A percentile compares a stretch with the other conserved stretches of the same genome.
Evolutionary conservation across 2,329 filamentous ascomycete species (phyloP).

Genomic region (Hortaea werneckii): DNA sequence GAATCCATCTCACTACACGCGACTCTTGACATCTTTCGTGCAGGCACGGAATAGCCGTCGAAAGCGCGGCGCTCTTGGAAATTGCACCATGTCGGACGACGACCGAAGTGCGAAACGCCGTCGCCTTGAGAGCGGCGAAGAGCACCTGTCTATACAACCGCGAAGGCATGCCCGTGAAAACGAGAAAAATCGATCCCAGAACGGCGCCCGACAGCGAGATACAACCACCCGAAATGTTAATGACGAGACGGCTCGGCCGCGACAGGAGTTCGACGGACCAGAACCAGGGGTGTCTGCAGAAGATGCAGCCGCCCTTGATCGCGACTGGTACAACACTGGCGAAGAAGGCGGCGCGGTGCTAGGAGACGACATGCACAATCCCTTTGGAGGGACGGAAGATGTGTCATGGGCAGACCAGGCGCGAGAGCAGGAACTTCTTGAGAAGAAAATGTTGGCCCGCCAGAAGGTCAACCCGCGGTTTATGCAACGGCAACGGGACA

Average conservation of each 20-base stretch:
- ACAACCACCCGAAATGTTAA: slow-evolving; percentile 17
- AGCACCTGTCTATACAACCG: slow-evolving; percentile 33
- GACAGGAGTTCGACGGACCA: slow-evolving; percentile 50
- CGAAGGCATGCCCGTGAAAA: not conserved
- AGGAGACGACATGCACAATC: slow-evolving; percentile 87
- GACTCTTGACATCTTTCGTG: no score
- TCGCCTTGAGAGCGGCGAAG: slow-evolving; percentile 51
- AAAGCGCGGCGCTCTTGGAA: no score
- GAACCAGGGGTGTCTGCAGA: slow-evolving; percentile 52
- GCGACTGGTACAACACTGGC: slow-evolving; percentile 87
- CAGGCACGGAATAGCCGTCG: no score
- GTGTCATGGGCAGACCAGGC: slow-evolving; percentile 62
- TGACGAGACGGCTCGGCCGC: slow-evolving; percentile 31
- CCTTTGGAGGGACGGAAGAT: slow-evolving; percentile 67
- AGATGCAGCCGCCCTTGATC: slow-evolving; percentile 66
- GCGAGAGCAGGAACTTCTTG: slow-evolving; percentile 60
- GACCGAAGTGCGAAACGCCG: slow-evolving; percentile 52
- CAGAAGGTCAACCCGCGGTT: slow-evolving; percentile 51
- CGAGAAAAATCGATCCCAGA: slow-evolving; percentile 5
- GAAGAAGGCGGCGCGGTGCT: slow-evolving; percentile 70
- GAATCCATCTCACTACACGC: no score
- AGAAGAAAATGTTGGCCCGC: slow-evolving; percentile 58
- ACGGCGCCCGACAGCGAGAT: slow-evolving; percentile 2
- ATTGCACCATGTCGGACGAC: slow-evolving; percentile 25
- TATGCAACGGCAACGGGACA: slow-evolving; percentile 82